Base-by-base conservation (phyloP, 441 rosid genomes). In the Adansonia rubrostipa region DNA sequence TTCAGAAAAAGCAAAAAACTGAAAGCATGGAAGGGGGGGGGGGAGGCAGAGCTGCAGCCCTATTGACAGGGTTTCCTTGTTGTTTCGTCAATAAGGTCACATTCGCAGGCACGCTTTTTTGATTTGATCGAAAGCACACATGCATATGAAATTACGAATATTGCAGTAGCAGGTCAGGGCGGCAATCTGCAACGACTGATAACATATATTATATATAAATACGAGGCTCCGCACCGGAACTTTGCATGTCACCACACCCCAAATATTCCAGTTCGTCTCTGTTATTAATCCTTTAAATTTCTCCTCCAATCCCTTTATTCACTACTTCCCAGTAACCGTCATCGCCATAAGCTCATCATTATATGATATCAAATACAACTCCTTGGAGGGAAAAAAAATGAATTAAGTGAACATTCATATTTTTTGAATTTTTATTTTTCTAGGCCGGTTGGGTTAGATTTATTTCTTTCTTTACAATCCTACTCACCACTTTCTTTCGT, bases 171-270 rank as follows among this genome's bases (percentile, higher is more conserved):
- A 3, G 53, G 17, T 17, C 51, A 17, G 51, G 0, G 28, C 64
- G 10, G 64, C 64, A 60, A 5, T n/a, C 72, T 44, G 53, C 17
- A 47, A 45, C 53, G 3, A 68, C 56, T 68, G 20, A 9, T 17
- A 17, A 42, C 7, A 7, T 42, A 42, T 65, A 40, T 15, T 14
- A 36, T 14, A 15, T 14, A 36, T n/a, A 62, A 76, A 44, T 61
- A 28, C 36, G 36, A 79, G 9, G 69, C 73, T 72, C 75, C 44
- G 75, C 44, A 10, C 53, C 76, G 19, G 6, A 60, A 6, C 13
- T 78, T 80, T 86, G 91, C 86, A 83, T 86, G 85, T 80, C 83
- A 60, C 82, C 77, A 20, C 11, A 1, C 78, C 84, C 85, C 72
- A 81, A 67, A 83, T 80, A 88, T 84, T 88, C 86, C 84, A 45